Evolutionary conservation across 129 eudicot genomes (phyloP), one percentile per base, ranked within the genome.

Genomic region (Flaveria sonorensis): DNA sequence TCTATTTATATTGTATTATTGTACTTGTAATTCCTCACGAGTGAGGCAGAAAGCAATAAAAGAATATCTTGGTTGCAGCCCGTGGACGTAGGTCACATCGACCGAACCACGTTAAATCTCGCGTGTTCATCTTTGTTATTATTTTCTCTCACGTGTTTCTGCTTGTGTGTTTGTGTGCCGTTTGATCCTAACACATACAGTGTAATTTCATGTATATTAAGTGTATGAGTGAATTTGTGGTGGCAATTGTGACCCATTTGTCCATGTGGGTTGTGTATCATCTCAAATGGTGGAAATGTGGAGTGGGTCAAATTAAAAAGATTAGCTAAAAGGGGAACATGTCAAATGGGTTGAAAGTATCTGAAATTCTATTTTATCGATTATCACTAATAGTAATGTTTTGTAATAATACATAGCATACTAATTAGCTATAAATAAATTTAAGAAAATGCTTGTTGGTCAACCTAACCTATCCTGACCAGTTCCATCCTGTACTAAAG

Each of bases 271-370:
- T 18, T 56, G 62, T 8, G 62, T 56, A 6, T 56, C 12, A 56
- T 56, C 62, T 56, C 62, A 56, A 59, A 20, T 11, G 23, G 65
- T 23, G 6, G n/a, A n/a, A n/a, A n/a, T n/a, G n/a, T n/a, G n/a
- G 16, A 55, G 7, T n/a, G 61, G 61, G 24, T 55, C 23, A 18
- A 19, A n/a, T 48, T 48, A 14, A 19, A 19, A n/a, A 19, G 23
- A 55, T 55, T 6, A n/a, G 10, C 24, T n/a, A 5, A 18, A 53
- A 48, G 16, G 24, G 60, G 43, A 45, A 43, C 10, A 16, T 2
- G 30, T 60, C 66, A 63, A 28, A 63, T 5, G 19, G 3, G 43
- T 14, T 63, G 69, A 28, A 63, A 63, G 69, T 63, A 43, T 63
- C 60, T 16, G n/a, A 61, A 61, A 24, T 7, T 24, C 9, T 51